Conservation (phyloP, 768 basidiomycete species). For the Tremella mesenterica region DNA sequence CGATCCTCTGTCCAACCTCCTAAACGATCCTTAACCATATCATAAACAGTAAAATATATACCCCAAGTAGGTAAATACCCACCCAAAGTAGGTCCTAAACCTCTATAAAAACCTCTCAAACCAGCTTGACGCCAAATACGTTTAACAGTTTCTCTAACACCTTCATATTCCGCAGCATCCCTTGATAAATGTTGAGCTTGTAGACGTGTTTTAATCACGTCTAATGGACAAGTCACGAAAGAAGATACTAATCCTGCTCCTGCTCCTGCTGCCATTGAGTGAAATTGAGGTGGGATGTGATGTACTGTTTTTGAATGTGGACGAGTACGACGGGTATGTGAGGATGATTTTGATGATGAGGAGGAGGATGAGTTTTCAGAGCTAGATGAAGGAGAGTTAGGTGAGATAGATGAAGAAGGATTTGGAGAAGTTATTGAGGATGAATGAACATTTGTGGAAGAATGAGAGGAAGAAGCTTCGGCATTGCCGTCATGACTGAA, state of each 20-base stretch:
- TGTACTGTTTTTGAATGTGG: neutral
- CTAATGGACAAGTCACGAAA: conserved; percentile 90
- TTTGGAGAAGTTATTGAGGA: conserved; percentile 1
- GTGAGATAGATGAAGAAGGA: neutral
- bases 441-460: neutral
- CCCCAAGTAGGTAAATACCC: conserved; percentile 99
- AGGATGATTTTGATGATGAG: conserved; percentile 1
- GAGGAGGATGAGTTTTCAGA: neutral
- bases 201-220: conserved; percentile 93
- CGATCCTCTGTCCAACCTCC: conserved; percentile 45
- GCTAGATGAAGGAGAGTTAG: neutral
- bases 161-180: conserved; percentile 66
- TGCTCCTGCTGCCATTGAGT: conserved; percentile 64
- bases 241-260: conserved; percentile 88
- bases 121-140: conserved; percentile 61
- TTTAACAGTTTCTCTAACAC: conserved; percentile 58
- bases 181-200: conserved; percentile 77
- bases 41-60: conserved; percentile 96
- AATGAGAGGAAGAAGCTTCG: conserved; percentile 17
- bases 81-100: conserved; percentile 90
- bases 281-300: conserved; percentile 32
- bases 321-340: neutral
- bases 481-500: conserved; percentile 22
- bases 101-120: conserved; percentile 82
- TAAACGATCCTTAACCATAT: conserved; percentile 78